Conservation (phyloP, 2,329 filamentous ascomycete genomes). For the Microdochium paspali region DNA sequence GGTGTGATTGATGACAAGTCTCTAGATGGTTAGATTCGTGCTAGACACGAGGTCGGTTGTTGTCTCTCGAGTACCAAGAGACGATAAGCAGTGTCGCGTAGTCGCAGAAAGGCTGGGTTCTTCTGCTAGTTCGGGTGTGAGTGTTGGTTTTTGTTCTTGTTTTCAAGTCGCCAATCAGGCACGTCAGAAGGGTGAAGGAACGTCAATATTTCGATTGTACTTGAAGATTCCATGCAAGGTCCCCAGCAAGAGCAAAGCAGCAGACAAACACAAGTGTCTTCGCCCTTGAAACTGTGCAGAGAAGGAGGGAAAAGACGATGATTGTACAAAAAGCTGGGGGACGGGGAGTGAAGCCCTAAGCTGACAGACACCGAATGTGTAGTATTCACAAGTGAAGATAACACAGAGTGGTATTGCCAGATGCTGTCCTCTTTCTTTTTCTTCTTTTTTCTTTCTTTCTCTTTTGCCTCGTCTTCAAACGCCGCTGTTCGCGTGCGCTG, state of each 20-base stretch:
- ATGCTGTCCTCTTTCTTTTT: neutral
- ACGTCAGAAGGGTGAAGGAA: slow-evolving; percentile 20
- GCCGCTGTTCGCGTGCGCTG: neutral
- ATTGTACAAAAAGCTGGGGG: neutral
- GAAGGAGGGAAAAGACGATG: neutral
- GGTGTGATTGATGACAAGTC: too few relatives aligned
- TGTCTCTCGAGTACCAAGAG: neutral
- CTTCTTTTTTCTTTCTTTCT: too few relatives aligned
- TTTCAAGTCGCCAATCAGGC: slow-evolving; percentile 15
- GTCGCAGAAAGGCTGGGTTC: slow-evolving; percentile 9
- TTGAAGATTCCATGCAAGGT: slow-evolving; percentile 19
- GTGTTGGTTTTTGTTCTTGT: slow-evolving; percentile 8
- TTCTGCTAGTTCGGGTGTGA: slow-evolving; percentile 5
- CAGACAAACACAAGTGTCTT: slow-evolving; percentile 4
- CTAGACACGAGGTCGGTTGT: neutral
- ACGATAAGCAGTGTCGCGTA: neutral
- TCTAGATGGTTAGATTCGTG: too few relatives aligned
- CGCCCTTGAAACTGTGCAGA: neutral
- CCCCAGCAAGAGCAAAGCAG: slow-evolving; percentile 13
- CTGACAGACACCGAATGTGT: neutral
- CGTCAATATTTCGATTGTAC: slow-evolving; percentile 25
- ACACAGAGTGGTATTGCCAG: neutral
- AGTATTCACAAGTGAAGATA: neutral
- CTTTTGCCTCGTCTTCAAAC: too few relatives aligned
- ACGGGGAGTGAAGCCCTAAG: neutral